Evolutionary conservation across 164 flowering plant genomes (phyloP).

Genomic region (Saururus chinensis): DNA sequence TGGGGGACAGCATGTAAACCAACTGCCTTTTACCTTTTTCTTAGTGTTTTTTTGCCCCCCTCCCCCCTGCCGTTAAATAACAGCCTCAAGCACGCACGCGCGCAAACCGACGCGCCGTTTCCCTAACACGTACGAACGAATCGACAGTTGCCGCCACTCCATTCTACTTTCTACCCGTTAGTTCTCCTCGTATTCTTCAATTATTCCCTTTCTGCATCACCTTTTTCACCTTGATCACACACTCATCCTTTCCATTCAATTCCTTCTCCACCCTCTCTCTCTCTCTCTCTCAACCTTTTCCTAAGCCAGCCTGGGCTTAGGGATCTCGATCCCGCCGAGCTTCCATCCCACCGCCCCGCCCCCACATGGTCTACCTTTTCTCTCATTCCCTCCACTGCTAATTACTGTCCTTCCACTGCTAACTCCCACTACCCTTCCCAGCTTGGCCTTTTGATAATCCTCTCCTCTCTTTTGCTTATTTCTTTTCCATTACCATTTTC

Average conservation of each 20-base stretch:
- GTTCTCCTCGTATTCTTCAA: not conserved
- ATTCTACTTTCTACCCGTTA: not conserved
- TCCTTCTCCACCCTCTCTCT: not conserved
- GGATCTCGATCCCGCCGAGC: too few species aligned
- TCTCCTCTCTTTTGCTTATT: too few species aligned
- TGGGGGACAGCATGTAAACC: too few species aligned
- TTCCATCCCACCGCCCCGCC: too few species aligned
- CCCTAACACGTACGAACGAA: too few species aligned
- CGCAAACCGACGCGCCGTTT: not conserved
- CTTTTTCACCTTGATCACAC: not conserved
- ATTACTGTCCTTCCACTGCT: too few species aligned
- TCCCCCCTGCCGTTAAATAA: not conserved
- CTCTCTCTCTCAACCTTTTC: not conserved
- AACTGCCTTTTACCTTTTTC: not conserved
- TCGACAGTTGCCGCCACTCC: not conserved
- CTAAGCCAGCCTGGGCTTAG: too few species aligned
- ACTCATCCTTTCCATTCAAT: not conserved
- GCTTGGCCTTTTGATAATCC: too few species aligned
- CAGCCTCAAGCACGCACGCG: not conserved
- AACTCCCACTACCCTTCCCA: too few species aligned
- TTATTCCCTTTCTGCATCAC: not conserved
- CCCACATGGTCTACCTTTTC: too few species aligned
- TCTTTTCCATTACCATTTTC: too few species aligned
- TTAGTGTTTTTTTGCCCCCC: not conserved
- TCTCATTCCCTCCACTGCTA: too few species aligned